phyloP scores from a whole-genome alignment of 768 basidiomycete genomes.

The Leccinum fibrillosum region DNA sequence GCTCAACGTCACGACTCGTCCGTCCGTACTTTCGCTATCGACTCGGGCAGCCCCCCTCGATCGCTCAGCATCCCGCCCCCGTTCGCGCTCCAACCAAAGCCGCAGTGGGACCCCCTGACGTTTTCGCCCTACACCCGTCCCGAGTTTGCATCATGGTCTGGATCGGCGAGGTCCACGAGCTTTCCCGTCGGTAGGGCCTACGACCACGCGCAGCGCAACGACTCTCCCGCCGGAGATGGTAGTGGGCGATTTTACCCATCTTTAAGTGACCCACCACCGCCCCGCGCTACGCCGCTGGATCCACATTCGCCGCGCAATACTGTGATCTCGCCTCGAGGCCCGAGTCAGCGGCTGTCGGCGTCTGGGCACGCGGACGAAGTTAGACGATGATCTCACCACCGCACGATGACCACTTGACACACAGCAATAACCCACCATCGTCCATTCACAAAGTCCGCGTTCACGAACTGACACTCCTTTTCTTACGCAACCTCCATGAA shows the following conservation, averaged over 20 bases:
- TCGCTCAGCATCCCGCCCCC: slow-evolving; percentile 44
- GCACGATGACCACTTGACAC: not conserved
- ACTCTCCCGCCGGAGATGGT: not conserved
- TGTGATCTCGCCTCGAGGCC: slow-evolving; percentile 18
- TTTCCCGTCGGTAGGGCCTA: slow-evolving; percentile 12
- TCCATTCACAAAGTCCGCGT: slow-evolving; percentile 2
- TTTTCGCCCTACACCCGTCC: slow-evolving; percentile 39
- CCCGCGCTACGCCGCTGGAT: slow-evolving; percentile 11
- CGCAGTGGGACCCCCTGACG: slow-evolving; percentile 56
- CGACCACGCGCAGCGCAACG: slow-evolving; percentile 16
- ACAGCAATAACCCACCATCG: slow-evolving; percentile 1
- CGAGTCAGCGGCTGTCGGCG: slow-evolving; percentile 11
- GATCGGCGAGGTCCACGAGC: slow-evolving; percentile 26
- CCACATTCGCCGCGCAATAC: slow-evolving; percentile 11
- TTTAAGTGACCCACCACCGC: slow-evolving; percentile 13
- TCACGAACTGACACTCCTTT: slow-evolving; percentile 16
- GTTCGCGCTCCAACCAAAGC: slow-evolving; percentile 63
- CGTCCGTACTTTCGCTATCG: slow-evolving; percentile 15
- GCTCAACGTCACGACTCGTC: slow-evolving; percentile 20
- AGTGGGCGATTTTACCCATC: slow-evolving; percentile 12
- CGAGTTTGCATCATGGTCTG: slow-evolving; percentile 33
- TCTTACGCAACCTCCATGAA: slow-evolving; percentile 25
- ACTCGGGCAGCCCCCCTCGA: slow-evolving; percentile 10
- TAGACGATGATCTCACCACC: slow-evolving; percentile 8
- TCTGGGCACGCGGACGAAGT: slow-evolving; percentile 16